Conservation (phyloP, 2,329 filamentous ascomycete species). For the Neophaeococcomyces aloes region DNA sequence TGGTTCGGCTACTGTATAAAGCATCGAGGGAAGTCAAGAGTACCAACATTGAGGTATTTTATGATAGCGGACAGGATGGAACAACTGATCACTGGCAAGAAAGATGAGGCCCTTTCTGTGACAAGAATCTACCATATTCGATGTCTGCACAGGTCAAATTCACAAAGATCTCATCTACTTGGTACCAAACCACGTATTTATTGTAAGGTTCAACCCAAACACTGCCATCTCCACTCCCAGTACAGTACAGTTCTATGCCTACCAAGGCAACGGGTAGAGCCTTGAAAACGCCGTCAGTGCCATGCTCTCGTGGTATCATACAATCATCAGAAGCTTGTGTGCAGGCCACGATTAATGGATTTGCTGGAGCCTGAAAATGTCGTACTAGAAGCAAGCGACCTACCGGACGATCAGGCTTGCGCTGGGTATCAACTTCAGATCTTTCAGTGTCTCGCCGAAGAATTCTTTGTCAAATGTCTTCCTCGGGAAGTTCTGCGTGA, state of each 20-base stretch:
- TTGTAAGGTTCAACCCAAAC: no score
- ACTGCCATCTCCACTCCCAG: no score
- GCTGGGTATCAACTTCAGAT: constrained; percentile 80
- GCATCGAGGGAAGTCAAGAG: no score
- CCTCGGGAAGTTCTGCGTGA: constrained; percentile 75
- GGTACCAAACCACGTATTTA: no score
- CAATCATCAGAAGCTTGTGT: not conserved
- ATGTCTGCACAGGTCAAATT: no score
- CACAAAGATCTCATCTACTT: no score
- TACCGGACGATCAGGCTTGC: constrained; percentile 69
- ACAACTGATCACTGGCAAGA: no score
- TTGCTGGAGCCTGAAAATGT: not conserved
- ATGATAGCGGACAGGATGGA: no score
- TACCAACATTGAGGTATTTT: no score
- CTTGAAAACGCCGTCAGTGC: constrained; percentile 18
- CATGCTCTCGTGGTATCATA: constrained; percentile 5
- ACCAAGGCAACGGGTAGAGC: constrained; percentile 20
- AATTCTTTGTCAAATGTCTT: constrained; percentile 68
- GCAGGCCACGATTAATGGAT: not conserved
- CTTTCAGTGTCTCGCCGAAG: constrained; percentile 83
- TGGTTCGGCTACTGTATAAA: no score
- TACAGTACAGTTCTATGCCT: not conserved
- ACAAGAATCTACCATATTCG: no score
- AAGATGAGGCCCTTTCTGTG: no score
- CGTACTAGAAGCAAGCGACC: constrained; percentile 8